Evolutionary conservation across 2,329 filamentous ascomycete genomes (phyloP), one percentile per base, ranked within the genome.

Genomic region (Colletotrichum tropicale): DNA sequence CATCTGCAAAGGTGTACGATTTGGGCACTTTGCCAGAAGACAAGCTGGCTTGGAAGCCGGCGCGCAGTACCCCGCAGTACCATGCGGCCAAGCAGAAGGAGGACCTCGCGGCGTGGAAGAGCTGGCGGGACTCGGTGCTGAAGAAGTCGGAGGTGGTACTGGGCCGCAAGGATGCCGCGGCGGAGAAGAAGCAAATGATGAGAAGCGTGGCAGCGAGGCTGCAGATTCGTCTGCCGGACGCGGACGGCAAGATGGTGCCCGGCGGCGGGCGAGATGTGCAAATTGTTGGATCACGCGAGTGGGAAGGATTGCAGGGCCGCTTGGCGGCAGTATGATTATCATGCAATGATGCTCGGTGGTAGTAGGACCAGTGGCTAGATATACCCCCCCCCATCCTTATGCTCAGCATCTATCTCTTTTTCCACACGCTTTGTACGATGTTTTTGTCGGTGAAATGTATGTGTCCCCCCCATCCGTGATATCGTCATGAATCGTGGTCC

Each of bases 31-130:
- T 93, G 77, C 90, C 91, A 2, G 85, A 89, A 80, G 91, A 94
- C 80, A 91, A 88, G 81, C 86, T 93, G 55, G 89, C 89, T 12
- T 95, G 94, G 93, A 89, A 91, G 77, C 93, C 93, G 26, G 90
- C 91, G 26, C 91, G 86, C 80, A 87, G 87, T 52, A 94, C 92
- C 61, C 91, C 93, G 6, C 89, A 91, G 81, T 95, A 92, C 84
- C 91, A 93, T 76, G 91, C 92, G 12, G 92, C 92, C 21, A 89
- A 87, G 81, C 90, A 93, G 82, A 88, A 87, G 73, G 93, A 95
- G 83, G 90, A 94, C 77, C 93, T 91, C 80, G 92, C 89, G 28
- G 86, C 88, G 2, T 93, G 91, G 92, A 88, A 86, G 79, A 84
- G 85, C 75, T 93, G 92, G 92, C 87, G 89, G 79, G 85, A 87